Conservation (phyloP, 176 grass and related monocot genomes). For the Rhynchospora tenuis region DNA sequence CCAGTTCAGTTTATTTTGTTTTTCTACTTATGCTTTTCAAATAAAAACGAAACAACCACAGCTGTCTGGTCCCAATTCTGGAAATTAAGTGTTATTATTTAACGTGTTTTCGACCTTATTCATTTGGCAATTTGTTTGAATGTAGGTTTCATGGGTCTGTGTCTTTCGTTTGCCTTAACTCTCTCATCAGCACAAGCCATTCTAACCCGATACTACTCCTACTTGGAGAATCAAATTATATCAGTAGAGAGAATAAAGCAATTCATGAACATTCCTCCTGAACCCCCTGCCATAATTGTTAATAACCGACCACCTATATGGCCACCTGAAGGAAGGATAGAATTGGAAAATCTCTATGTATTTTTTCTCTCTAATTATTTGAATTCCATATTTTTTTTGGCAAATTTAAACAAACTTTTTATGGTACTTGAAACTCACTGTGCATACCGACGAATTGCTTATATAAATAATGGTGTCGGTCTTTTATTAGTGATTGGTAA, state of each 20-base stretch:
- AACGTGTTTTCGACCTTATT: constrained; percentile 5
- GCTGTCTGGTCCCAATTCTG: not conserved
- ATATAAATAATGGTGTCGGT: not conserved
- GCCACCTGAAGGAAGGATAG: constrained; percentile 72
- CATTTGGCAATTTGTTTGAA: not conserved
- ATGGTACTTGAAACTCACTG: not conserved
- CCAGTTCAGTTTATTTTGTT: not conserved
- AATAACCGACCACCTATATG: constrained; percentile 57
- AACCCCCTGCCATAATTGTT: constrained; percentile 56
- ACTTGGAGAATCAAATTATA: constrained; percentile 78
- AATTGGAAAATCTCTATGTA: constrained; percentile 69
- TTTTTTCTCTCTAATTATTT: constrained; percentile 15
- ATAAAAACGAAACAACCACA: not conserved
- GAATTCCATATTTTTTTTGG: not conserved
- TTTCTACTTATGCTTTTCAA: not conserved
- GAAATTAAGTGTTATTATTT: not conserved
- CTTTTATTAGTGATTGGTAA: not conserved
- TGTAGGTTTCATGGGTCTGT: constrained; percentile 75
- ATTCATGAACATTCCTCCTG: constrained; percentile 62
- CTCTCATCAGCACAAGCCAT: constrained; percentile 76
- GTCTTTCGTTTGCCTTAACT: constrained; percentile 68
- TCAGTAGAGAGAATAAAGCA: constrained; percentile 87
- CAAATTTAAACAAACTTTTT: not conserved
- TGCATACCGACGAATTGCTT: not conserved
- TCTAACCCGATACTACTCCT: constrained; percentile 75